These are phyloP conservation scores for Pythium folliculosum DNA, from an alignment of 352 stramenopile species.

Conservation along the genomic window DNA sequence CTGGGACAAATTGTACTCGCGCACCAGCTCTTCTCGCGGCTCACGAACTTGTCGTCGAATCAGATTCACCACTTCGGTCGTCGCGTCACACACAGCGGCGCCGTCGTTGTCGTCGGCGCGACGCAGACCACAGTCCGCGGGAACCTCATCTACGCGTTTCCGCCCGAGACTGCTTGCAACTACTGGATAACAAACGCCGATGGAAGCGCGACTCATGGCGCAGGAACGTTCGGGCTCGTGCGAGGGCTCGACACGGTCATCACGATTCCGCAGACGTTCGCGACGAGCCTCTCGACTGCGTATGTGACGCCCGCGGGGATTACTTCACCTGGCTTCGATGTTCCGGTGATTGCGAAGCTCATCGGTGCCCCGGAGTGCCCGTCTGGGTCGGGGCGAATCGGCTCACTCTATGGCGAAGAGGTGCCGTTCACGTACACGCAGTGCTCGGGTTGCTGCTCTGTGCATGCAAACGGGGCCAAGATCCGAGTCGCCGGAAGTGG, in stretches of 20 bases:
- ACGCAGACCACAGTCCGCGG: conserved; percentile 47
- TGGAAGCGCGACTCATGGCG: conserved; percentile 27
- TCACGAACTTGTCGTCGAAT: conserved; percentile 68
- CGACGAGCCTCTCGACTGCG: conserved; percentile 30
- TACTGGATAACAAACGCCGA: conserved; percentile 55
- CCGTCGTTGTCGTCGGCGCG: conserved; percentile 54
- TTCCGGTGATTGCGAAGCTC: conserved; percentile 67
- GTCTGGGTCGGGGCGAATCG: conserved; percentile 53
- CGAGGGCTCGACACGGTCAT: conserved; percentile 26
- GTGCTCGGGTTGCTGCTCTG: conserved; percentile 70
- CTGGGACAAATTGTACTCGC: conserved; percentile 36
- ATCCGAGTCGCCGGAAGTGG: conserved; percentile 44
- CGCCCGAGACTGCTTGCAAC: conserved; percentile 21
- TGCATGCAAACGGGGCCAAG: conserved; percentile 52
- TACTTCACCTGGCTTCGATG: conserved; percentile 49
- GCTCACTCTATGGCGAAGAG: conserved; percentile 50
- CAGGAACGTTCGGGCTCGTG: conserved; percentile 8
- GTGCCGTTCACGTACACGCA: conserved; percentile 51
- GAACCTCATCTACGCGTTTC: conserved; percentile 65
- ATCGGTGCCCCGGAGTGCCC: conserved; percentile 61
- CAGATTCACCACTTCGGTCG: conserved; percentile 71
- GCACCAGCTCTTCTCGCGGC: conserved; percentile 43
- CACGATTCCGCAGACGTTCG: conserved; percentile 38
- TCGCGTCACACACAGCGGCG: conserved; percentile 49
- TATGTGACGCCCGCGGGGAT: conserved; percentile 49